Evolutionary conservation across 2,329 filamentous ascomycete species (phyloP).

Genomic region (Sporothrix luriei): DNA sequence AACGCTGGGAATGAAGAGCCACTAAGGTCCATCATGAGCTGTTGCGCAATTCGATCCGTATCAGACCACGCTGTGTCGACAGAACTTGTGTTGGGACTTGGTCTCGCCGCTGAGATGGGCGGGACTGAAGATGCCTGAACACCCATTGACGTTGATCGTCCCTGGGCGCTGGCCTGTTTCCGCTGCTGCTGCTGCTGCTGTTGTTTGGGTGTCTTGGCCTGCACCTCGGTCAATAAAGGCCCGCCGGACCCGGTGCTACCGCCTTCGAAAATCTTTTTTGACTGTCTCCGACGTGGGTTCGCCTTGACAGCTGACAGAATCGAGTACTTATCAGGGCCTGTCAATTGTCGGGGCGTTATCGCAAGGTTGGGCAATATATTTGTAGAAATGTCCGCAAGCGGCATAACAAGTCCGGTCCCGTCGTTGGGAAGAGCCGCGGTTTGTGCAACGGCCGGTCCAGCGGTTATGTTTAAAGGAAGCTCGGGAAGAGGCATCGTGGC

Average conservation of each 20-base stretch:
- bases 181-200: constrained; percentile 8
- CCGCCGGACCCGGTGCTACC: neutral
- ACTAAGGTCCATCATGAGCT: constrained; percentile 20
- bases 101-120: neutral
- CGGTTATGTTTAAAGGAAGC: neutral
- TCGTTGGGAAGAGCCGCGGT: neutral
- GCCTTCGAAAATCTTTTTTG: constrained; percentile 32
- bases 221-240: neutral
- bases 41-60: constrained; percentile 25
- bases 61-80: constrained; percentile 11
- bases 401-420: neutral
- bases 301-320: constrained; percentile 57
- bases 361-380: neutral
- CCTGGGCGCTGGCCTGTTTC: neutral
- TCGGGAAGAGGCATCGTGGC: neutral
- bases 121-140: neutral
- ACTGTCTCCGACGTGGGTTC: constrained; percentile 40
- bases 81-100: neutral
- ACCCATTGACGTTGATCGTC: constrained; percentile 29
- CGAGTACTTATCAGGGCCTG: constrained; percentile 40
- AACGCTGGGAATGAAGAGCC: neutral
- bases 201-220: neutral
- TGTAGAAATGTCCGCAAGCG: constrained; percentile 14
- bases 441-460: too few species aligned
- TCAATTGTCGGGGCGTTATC: neutral